Evolutionary conservation across 331 rosid genomes (phyloP).

Genomic region (Pyrus hybrid): DNA sequence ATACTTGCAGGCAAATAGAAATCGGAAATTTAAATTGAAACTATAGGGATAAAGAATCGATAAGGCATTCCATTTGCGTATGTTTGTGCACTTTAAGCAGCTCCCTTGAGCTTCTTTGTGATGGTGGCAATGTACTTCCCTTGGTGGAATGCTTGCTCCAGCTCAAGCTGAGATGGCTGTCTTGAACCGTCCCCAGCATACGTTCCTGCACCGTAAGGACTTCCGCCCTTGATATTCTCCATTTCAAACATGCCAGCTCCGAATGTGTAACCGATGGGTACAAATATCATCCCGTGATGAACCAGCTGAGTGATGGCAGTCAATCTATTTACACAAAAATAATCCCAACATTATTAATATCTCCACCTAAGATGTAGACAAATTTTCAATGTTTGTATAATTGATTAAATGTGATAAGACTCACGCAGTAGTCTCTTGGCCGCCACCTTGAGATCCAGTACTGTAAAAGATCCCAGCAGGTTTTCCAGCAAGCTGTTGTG

Average conservation of each 20-base stretch:
- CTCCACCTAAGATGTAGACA: background rate
- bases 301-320: slow-evolving; percentile 97
- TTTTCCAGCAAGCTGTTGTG: slow-evolving; percentile 91
- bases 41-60: slow-evolving; percentile 33
- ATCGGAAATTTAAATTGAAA: slow-evolving; percentile 22
- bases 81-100: slow-evolving; percentile 22
- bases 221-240: slow-evolving; percentile 93
- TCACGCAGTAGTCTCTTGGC: slow-evolving; percentile 99
- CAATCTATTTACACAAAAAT: slow-evolving; percentile 37
- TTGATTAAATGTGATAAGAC: slow-evolving; percentile 3
- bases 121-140: slow-evolving; percentile 77
- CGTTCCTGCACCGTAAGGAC: slow-evolving; percentile 98
- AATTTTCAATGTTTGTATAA: background rate
- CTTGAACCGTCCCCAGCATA: slow-evolving; percentile 94
- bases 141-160: slow-evolving; percentile 92
- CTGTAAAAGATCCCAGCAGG: slow-evolving; percentile 96
- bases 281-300: slow-evolving; percentile 94
- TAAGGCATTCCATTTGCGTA: slow-evolving; percentile 16
- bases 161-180: slow-evolving; percentile 80
- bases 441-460: slow-evolving; percentile 99
- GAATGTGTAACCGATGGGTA: slow-evolving; percentile 87
- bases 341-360: background rate
- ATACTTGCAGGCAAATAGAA: slow-evolving; percentile 37
- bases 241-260: slow-evolving; percentile 98
- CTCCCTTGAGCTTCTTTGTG: slow-evolving; percentile 91